A percentile compares a stretch with the other conserved stretches of the same genome.
These are phyloP conservation scores for Alternaria brassicae DNA, from an alignment of 2,329 filamentous ascomycete genomes.

Conservation along the genomic window DNA sequence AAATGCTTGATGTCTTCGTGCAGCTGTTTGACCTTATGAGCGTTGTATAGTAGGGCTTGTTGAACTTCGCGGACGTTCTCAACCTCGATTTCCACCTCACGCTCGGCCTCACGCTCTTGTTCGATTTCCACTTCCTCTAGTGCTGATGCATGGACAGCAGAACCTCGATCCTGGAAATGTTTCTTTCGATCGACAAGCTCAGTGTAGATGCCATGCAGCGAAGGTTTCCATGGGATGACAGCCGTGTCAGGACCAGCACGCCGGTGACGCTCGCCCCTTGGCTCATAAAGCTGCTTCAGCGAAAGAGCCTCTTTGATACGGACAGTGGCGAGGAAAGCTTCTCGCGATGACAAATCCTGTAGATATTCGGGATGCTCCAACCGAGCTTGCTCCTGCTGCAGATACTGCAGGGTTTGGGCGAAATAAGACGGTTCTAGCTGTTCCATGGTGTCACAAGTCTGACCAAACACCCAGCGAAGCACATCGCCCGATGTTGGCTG, in stretches of 20 bases:
- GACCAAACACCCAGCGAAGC: slow-evolving; percentile 68
- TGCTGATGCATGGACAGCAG: slow-evolving; percentile 57
- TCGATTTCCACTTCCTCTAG: slow-evolving; percentile 68
- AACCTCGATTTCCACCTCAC: slow-evolving; percentile 65
- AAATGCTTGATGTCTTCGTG: slow-evolving; percentile 58
- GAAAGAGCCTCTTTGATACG: slow-evolving; percentile 64
- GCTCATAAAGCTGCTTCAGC: slow-evolving; percentile 65
- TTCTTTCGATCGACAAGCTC: slow-evolving; percentile 48
- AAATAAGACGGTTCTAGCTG: slow-evolving; percentile 66
- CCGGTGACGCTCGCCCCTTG: slow-evolving; percentile 22
- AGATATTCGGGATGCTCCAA: slow-evolving; percentile 55
- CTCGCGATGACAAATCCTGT: slow-evolving; percentile 33
- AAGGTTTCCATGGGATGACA: slow-evolving; percentile 24
- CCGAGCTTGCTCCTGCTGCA: slow-evolving; percentile 61
- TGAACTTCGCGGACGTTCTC: slow-evolving; percentile 65
- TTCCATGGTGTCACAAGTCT: slow-evolving; percentile 67
- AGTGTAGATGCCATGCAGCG: slow-evolving; percentile 42
- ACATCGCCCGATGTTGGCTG: slow-evolving; percentile 60
- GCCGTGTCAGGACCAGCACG: slow-evolving; percentile 7
- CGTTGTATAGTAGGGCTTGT: slow-evolving; percentile 51
- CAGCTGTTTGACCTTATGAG: slow-evolving; percentile 57
- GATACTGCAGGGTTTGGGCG: slow-evolving; percentile 68
- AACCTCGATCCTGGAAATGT: slow-evolving; percentile 54
- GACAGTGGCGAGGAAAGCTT: slow-evolving; percentile 55
- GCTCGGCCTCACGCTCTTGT: slow-evolving; percentile 55